Conservation (phyloP, 139 green algal genomes). For the Chloropicon primus region DNA sequence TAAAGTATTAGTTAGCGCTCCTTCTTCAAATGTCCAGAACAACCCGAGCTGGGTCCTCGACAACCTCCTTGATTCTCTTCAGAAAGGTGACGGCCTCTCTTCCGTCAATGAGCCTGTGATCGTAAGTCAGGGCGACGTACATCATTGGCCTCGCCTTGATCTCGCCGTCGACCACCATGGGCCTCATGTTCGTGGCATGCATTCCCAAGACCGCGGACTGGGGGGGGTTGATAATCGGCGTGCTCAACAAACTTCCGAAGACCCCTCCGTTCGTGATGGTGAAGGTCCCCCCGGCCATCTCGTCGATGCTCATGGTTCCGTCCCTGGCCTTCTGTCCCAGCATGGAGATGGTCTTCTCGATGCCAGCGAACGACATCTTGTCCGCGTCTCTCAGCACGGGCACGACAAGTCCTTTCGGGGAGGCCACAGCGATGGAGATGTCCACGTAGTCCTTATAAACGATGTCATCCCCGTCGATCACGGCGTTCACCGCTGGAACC, state of each 20-base stretch:
- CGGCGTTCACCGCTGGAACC: slow-evolving; percentile 81
- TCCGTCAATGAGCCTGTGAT: slow-evolving; percentile 97
- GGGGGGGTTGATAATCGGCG: slow-evolving; percentile 98
- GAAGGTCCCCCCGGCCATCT: slow-evolving; percentile 99
- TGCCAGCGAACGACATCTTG: slow-evolving; percentile 70
- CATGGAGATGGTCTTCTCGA: slow-evolving; percentile 78
- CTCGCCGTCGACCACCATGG: slow-evolving; percentile 63
- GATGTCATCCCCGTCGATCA: slow-evolving; percentile 93
- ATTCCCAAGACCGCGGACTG: slow-evolving; percentile 85
- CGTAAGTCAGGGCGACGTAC: slow-evolving; percentile 97
- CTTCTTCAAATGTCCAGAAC: slow-evolving; percentile 74
- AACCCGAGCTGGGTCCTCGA: slow-evolving; percentile 91
- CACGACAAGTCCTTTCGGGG: slow-evolving; percentile 83
- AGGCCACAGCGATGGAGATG: slow-evolving; percentile 90
- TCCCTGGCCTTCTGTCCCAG: slow-evolving; percentile 90
- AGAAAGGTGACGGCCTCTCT: slow-evolving; percentile 94
- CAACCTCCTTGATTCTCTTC: slow-evolving; percentile 89
- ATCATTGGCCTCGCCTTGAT: slow-evolving; percentile 91
- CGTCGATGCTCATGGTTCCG: slow-evolving; percentile 88
- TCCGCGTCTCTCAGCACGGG: slow-evolving; percentile 76
- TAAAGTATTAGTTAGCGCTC: too few relatives aligned
- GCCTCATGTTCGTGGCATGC: slow-evolving; percentile 82
- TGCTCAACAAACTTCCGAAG: slow-evolving; percentile 86
- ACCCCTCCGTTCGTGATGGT: slow-evolving; percentile 98
- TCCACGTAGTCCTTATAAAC: slow-evolving; percentile 76